Evolutionary conservation across 306 rosid genomes (phyloP).

Genomic region (Vicia villosa): DNA sequence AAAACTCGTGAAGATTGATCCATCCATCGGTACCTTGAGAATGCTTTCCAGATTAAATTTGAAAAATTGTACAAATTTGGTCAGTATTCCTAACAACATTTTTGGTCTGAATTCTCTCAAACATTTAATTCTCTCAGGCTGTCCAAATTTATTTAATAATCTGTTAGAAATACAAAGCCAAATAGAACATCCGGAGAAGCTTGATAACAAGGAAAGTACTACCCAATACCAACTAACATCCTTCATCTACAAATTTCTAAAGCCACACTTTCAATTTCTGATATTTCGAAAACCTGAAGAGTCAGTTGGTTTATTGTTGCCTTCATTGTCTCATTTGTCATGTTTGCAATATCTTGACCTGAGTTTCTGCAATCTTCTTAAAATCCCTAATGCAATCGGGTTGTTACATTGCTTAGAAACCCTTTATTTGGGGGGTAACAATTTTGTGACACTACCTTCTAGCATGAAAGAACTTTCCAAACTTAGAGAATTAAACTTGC

Average conservation of each 20-base stretch:
- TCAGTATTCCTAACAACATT: constrained; percentile 3
- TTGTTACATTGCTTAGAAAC: neutral
- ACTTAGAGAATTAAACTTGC: neutral
- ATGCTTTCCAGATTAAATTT: neutral
- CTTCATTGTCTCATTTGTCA: neutral
- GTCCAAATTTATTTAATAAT: neutral
- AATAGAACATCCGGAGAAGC: neutral
- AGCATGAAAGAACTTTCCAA: constrained; percentile 18
- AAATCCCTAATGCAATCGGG: constrained; percentile 31
- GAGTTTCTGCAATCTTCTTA: constrained; percentile 27
- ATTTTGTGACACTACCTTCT: constrained; percentile 20
- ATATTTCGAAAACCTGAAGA: neutral
- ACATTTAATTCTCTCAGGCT: neutral
- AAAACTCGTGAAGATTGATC: constrained; percentile 1
- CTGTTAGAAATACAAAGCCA: neutral
- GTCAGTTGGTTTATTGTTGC: neutral
- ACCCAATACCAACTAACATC: neutral
- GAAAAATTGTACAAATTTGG: constrained; percentile 7
- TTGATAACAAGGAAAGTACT: neutral
- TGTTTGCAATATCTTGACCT: no score
- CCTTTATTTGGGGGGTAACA: constrained; percentile 5
- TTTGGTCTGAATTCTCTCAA: neutral
- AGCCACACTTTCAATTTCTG: neutral
- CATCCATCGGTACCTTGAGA: constrained; percentile 26
- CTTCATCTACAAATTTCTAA: neutral